A percentile compares a stretch with the other conserved stretches of the same genome.
These are phyloP conservation scores for Paramyrothecium roridum DNA, from an alignment of 2,329 filamentous ascomycete genomes.

Conservation along the genomic window DNA sequence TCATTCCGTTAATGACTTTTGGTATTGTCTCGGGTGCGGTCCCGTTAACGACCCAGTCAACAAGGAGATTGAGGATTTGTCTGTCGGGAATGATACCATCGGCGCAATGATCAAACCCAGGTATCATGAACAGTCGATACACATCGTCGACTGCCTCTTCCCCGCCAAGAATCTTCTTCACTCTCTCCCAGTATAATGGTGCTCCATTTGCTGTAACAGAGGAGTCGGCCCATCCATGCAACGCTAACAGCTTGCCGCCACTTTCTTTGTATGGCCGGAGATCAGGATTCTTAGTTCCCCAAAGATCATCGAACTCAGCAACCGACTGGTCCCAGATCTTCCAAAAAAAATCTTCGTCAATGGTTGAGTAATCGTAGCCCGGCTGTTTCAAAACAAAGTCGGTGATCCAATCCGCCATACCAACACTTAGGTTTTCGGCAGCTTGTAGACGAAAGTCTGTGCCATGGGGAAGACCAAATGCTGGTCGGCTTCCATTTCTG, in stretches of 20 bases:
- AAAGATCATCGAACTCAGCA: not conserved
- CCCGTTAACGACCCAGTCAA: not conserved
- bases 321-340: not conserved
- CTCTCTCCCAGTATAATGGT: not conserved
- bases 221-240: not conserved
- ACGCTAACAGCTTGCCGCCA: not conserved
- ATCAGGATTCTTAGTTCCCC: not conserved
- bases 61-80: not conserved
- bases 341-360: not conserved
- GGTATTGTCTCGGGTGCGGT: not conserved
- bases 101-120: not conserved
- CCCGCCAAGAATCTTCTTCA: not conserved
- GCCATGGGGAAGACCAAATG: not conserved
- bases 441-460: not conserved
- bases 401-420: not conserved
- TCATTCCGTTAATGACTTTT: not conserved
- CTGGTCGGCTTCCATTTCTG: not conserved
- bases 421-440: not conserved
- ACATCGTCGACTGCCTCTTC: not conserved
- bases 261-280: not conserved
- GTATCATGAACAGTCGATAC: not conserved
- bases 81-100: not conserved
- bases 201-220: not conserved
- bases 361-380: not conserved
- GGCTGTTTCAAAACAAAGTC: not conserved